Conservation (phyloP, 129 eudicot genomes). For the Scalesia atractyloides region DNA sequence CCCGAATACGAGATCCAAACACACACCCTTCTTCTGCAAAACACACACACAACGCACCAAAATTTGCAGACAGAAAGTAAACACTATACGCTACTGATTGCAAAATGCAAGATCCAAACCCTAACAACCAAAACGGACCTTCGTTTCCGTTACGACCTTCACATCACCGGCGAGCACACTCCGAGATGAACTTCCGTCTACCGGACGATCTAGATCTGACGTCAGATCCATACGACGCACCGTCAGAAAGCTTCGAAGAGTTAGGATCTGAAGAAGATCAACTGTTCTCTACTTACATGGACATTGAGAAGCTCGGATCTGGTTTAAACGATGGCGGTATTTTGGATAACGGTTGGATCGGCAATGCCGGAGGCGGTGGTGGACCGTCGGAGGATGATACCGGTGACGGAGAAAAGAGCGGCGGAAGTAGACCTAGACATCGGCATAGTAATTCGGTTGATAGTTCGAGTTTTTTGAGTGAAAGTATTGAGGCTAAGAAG, state of each 20-base stretch:
- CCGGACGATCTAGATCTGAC: slow-evolving; percentile 81
- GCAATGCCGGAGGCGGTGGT: slow-evolving; percentile 32
- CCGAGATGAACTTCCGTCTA: slow-evolving; percentile 79
- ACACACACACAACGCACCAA: neutral
- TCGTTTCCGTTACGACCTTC: slow-evolving; percentile 46
- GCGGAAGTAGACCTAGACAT: slow-evolving; percentile 46
- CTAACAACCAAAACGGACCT: slow-evolving; percentile 29
- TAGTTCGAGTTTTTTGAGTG: slow-evolving; percentile 45
- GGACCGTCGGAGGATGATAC: slow-evolving; percentile 29
- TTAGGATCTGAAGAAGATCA: slow-evolving; percentile 74
- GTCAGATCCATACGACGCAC: slow-evolving; percentile 61
- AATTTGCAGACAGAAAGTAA: slow-evolving; percentile 1
- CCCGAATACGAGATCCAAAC: slow-evolving; percentile 12
- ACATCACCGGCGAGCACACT: slow-evolving; percentile 87
- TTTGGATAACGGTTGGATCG: slow-evolving; percentile 19
- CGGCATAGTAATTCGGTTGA: slow-evolving; percentile 74
- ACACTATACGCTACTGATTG: neutral
- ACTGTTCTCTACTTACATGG: slow-evolving; percentile 70
- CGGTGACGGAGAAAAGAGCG: slow-evolving; percentile 38
- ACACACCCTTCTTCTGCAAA: slow-evolving; percentile 1
- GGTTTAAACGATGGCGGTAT: slow-evolving; percentile 22
- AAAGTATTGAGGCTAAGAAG: slow-evolving; percentile 81
- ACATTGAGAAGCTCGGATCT: slow-evolving; percentile 69
- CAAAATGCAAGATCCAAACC: slow-evolving; percentile 62
- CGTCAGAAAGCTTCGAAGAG: slow-evolving; percentile 69